These are phyloP conservation scores for Prunus dulcis DNA, from an alignment of 306 rosid genomes.

Conservation along the genomic window DNA sequence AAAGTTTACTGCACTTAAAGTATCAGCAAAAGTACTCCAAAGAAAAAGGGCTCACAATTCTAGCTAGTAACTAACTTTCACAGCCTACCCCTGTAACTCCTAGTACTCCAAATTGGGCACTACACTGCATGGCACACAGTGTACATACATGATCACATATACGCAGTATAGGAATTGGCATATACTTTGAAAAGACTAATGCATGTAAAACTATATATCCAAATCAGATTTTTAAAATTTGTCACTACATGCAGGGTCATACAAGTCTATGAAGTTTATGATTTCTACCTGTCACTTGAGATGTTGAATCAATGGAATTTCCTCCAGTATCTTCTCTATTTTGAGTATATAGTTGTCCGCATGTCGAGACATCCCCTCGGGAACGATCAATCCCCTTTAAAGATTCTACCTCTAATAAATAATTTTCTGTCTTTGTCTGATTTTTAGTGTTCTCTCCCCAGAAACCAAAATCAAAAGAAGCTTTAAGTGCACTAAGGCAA, in stretches of 20 bases:
- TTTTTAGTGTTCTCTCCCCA: constrained; percentile 49
- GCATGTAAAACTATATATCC: background rate
- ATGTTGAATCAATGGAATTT: constrained; percentile 26
- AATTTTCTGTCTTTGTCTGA: constrained; percentile 64
- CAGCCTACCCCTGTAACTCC: background rate
- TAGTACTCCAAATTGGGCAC: background rate
- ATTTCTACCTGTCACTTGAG: constrained; percentile 24
- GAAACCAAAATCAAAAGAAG: constrained; percentile 60
- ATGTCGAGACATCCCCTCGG: constrained; percentile 15
- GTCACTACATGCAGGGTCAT: background rate
- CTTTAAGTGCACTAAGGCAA: constrained; percentile 69
- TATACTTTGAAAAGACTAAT: background rate
- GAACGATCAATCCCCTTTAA: constrained; percentile 35
- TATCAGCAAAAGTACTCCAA: background rate
- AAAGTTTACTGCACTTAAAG: background rate
- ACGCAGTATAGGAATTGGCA: background rate
- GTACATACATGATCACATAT: background rate
- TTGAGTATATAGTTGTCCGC: constrained; percentile 17
- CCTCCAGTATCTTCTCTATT: constrained; percentile 19
- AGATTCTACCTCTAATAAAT: constrained; percentile 46
- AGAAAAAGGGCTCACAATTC: background rate
- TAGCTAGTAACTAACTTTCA: background rate
- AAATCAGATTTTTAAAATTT: background rate
- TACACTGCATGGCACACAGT: background rate
- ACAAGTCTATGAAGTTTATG: background rate